Conservation (phyloP, 768 basidiomycete genomes). For the Sporobolomyces phaffii region DNA sequence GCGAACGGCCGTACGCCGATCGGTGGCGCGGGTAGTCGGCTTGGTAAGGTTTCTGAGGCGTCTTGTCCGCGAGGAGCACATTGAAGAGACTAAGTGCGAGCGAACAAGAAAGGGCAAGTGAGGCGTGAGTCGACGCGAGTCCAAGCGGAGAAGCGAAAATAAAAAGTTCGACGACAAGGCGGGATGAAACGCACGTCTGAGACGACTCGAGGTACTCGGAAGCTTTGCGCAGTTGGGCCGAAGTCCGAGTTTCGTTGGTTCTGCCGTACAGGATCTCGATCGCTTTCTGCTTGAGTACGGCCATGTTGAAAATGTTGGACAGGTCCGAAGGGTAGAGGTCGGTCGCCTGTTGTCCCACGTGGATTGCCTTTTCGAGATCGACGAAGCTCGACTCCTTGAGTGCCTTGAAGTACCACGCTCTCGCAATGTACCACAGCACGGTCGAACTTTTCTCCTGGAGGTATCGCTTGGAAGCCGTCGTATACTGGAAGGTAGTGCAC, state of each 20-base stretch:
- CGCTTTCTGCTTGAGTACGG: constrained; percentile 95
- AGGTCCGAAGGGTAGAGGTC: constrained; percentile 82
- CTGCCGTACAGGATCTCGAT: constrained; percentile 80
- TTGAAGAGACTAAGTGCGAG: constrained; percentile 62
- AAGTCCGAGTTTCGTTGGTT: constrained; percentile 65
- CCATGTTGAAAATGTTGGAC: constrained; percentile 86
- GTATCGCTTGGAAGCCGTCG: constrained; percentile 76
- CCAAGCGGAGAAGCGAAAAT: too few relatives aligned
- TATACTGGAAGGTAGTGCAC: constrained; percentile 58
- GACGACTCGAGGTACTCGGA: constrained; percentile 77
- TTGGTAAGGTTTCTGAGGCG: constrained; percentile 68
- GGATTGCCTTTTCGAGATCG: constrained; percentile 76
- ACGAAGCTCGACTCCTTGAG: constrained; percentile 76
- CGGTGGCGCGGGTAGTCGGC: constrained; percentile 83
- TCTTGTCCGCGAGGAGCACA: constrained; percentile 68
- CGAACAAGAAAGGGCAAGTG: too few relatives aligned
- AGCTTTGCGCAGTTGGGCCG: constrained; percentile 70
- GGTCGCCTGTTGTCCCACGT: constrained; percentile 81
- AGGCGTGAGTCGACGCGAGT: too few relatives aligned
- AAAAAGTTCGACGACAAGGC: too few relatives aligned
- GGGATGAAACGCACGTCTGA: constrained; percentile 78
- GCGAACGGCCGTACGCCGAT: constrained; percentile 77
- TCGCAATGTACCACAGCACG: constrained; percentile 74
- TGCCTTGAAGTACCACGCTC: constrained; percentile 91
- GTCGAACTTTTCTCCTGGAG: constrained; percentile 68